Base-by-base conservation (phyloP, 768 basidiomycete genomes). In the Suillus luteus region DNA sequence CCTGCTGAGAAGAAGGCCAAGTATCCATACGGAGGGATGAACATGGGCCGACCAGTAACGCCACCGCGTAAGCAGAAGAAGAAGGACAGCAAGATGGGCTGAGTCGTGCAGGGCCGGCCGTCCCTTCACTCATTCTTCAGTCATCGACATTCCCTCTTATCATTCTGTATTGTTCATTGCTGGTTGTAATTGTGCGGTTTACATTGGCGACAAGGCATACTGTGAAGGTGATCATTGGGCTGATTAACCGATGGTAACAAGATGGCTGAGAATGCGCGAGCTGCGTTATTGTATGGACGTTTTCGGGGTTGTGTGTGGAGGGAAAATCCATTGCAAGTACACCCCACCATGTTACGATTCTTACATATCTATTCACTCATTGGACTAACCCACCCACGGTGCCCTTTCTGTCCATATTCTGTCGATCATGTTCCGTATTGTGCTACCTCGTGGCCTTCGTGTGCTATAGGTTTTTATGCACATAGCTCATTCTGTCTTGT, bases 1-100 rank as follows among this genome's bases (percentile, higher is more conserved):
- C 96, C 96, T 40, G 96, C 96, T 22, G 96, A 99, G 83, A 99
- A 99, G 87, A 98, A 97, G 79, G 86, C 92, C 62, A 96, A 96
- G 77, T 91, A 93, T 69, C 90, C 92, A 4, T 93, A 93, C 69
- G 91, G 92, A 52, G 90, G 90, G 57, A 91, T 91, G 83, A 91
- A 91, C 72, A 87, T 90, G 83, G 90, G 89, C 31, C 85, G 93
- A 68, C 93, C 92, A 6, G 91, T 96, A 70, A 98, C 96, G 68
- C 95, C 95, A 66, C 96, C 96, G 66, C 92, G 96, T 78, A 97
- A 96, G 84, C 89, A 90, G 80, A 96, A 95, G 91, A 96, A 96
- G 87, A 95, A 95, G 84, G 93, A 58, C 40, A 86, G 81, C 81
- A 92, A 92, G 84, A 85, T 80, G 74, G 77, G 78, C 65, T 79